Evolutionary conservation across 2,329 filamentous ascomycete species (phyloP), one percentile per base, ranked within the genome.

Genomic region (Alternaria atra): DNA sequence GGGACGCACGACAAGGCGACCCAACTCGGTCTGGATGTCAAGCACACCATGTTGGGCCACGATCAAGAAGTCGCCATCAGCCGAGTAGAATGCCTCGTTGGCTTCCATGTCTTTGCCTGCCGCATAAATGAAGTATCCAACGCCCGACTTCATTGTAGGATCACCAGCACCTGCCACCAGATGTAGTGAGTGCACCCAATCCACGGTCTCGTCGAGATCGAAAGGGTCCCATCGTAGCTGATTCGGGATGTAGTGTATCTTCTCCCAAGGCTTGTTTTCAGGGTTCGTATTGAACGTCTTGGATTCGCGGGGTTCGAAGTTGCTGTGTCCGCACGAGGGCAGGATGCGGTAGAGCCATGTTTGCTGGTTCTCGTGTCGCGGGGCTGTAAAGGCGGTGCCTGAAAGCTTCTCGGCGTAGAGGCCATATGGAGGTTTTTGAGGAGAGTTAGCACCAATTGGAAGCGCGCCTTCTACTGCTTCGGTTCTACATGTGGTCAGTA

Each of bases 191-290:
- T 90, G 86, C 23, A 90, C 87, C 88, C 88, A 91, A 70, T 90
- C 88, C 2, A 87, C 87, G 4, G 83, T 84, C 75, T 90, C 84
- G 64, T 92, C 88, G 50, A 93, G 82, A 69, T 93, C 89, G 74
- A 93, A 92, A 2, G 88, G 89, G 67, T 91, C 89, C 92, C 92
- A 95, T 67, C 91, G 87, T 30, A 94, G 83, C 78, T 94, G 91
- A 73, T 94, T 93, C 5, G 92, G 92, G 52, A 93, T 90, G 69
- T 92, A 89, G 69, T 90, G 88, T 67, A 92, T 84, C 72, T 86
- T 86, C 65, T 85, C 84, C 55, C 83, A 80, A 9, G 80, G 78
- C 61, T 82, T 81, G 66, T 79, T 80, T 65, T 83, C 82, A 0
- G 82, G 82, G 64, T 84, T 84, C 15, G 82, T 83, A 67, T 84